Evolutionary conservation across 768 basidiomycete species (phyloP), one percentile per base, ranked within the genome.

Genomic region (Wakefieldia striispora): DNA sequence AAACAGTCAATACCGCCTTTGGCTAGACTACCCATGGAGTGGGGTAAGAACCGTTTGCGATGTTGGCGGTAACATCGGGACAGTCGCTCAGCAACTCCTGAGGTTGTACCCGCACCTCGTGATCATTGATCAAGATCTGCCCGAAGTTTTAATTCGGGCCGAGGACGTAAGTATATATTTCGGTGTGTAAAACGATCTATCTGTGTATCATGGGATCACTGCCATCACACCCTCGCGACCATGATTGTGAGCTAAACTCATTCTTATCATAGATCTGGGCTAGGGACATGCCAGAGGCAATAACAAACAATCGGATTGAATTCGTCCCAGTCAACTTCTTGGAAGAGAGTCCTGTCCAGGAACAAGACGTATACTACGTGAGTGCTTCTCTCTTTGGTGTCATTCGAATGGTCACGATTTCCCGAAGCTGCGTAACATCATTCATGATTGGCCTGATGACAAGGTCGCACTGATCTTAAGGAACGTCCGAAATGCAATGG

Each of bases 361-460:
- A 39, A 6, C 53, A 51, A 29, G 59, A 65, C 33, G 64, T 49
- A 11, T 66, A 66, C 29, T 64, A 65, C 40, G 63, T 66, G 23
- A 24, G 60, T 58, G 2, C 21, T 20, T 0, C 3, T 23, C 40
- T 10, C 21, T 23, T 23, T 21, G 21, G 6, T 35, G 38, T 23
- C 34, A 24, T 14, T 36, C 14, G 8, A 6, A n/a, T 17, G 6
- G 21, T 23, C 24, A 29, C 6, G 6, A 1, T 29, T 24, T 9
- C 17, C 19, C 11, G 19, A 17, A 64, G 63, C 53, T 64, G 40
- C 65, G 62, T 16, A 55, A 63, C 40, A 63, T 66, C 36, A 56
- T 65, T 20, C 72, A 71, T 42, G 61, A 74, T 49, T 74, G 70
- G 72, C 67, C 69, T 8, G 63, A 71, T 20, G 57, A 59, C 1